These are phyloP conservation scores for Litsea cubeba DNA, from an alignment of 164 flowering plant species.

Conservation along the genomic window DNA sequence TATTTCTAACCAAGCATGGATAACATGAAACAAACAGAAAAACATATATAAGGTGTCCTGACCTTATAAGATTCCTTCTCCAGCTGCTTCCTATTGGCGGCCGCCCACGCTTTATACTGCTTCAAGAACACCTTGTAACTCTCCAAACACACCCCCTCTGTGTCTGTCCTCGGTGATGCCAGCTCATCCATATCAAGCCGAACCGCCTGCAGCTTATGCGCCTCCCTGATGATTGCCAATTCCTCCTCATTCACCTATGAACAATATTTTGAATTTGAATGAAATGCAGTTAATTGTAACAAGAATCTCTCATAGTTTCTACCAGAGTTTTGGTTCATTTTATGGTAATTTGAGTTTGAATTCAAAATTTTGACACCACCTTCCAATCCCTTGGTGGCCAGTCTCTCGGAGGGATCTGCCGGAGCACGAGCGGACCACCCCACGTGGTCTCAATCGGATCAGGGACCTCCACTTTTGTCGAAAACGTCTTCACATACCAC, in stretches of 20 bases:
- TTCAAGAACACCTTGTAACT: conserved; percentile 81
- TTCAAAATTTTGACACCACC: conserved; percentile 11
- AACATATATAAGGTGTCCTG: not conserved
- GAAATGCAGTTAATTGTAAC: too few species aligned
- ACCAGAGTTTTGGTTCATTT: too few species aligned
- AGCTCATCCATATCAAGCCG: conserved; percentile 50
- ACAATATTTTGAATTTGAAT: too few species aligned
- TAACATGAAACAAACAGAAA: not conserved
- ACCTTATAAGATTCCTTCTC: conserved; percentile 95
- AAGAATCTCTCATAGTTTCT: too few species aligned
- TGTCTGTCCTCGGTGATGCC: conserved; percentile 33
- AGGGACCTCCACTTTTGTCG: conserved; percentile 69
- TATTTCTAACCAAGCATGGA: too few species aligned
- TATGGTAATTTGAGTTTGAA: too few species aligned
- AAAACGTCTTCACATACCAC: conserved; percentile 66
- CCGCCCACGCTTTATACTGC: conserved; percentile 93
- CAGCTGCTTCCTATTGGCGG: conserved; percentile 66
- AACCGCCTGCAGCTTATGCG: conserved; percentile 56
- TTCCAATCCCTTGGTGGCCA: conserved; percentile 97
- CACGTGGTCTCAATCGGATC: conserved; percentile 66
- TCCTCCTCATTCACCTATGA: conserved; percentile 80
- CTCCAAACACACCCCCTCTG: conserved; percentile 46
- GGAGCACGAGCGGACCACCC: conserved; percentile 61
- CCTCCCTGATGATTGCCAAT: conserved; percentile 73
- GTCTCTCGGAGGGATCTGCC: conserved; percentile 72